Base-by-base conservation (phyloP, 179 eudicot genomes). In the Beta corolliflora region DNA sequence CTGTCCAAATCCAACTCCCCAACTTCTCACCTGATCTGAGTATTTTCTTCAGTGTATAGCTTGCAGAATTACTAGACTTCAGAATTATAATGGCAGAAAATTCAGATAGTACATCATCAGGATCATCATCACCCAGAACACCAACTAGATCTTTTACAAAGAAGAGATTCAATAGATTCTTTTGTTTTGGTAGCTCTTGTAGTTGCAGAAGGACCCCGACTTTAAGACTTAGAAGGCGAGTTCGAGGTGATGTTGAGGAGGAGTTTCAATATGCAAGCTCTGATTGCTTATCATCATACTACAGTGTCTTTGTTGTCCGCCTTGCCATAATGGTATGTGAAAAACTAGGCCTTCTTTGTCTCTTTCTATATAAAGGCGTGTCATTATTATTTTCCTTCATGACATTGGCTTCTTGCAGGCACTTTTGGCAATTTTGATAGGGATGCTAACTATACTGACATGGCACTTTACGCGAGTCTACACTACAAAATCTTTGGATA, bases 391-490 rank as follows among this genome's bases (percentile, higher is more conserved):
- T 10, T 9, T 60, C 12, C 54, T 64, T 21, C 25, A 65, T 67
- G 59, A 31, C 52, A 56, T 70, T 83, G 76, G 69, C 61, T 75
- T 76, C 63, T 56, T 86, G 90, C 92, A 95, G 98, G 94, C 89
- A 16, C 92, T 96, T 91, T 84, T 96, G 72, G 99, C 99, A 83
- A 90, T 96, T 87, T 85, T 96, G 89, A 96, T 96, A 71, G 99
- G 97, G 60, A 64, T 96, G 88, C 82, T 95, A 77, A 95, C 99
- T 76, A 83, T 96, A 82, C 89, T 96, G 79, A 96, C 99, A 75
- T 96, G 99, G 99, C 97, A 94, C 83, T 90, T 96, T 76, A 94
- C 99, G 5, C 91, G 89, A 79, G 99, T 90, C 21, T 91, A 95
- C 80, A 96, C 99, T 13, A 85, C 86, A 73, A 91, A 88, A 88